Evolutionary conservation across 2,329 filamentous ascomycete genomes (phyloP).

Genomic region (Pseudogymnoascus sp.): DNA sequence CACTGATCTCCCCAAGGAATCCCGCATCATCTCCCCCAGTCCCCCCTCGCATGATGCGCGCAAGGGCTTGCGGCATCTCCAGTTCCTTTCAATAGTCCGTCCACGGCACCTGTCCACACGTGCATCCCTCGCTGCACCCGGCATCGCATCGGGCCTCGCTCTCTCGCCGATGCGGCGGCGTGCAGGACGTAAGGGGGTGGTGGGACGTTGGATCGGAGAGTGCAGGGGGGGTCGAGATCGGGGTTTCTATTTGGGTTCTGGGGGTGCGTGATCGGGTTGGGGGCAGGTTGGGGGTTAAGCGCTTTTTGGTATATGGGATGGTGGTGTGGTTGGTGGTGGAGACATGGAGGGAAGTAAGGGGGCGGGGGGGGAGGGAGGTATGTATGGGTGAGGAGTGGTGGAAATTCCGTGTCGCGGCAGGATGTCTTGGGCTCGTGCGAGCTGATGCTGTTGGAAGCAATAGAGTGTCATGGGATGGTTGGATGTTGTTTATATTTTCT

Average conservation of each 20-base stretch:
- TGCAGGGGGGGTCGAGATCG: slow-evolving; percentile 3
- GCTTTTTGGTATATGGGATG: background rate
- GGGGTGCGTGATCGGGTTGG: background rate
- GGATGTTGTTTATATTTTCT: background rate
- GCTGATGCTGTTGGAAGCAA: background rate
- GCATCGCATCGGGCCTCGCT: background rate
- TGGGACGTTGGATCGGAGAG: slow-evolving; percentile 1
- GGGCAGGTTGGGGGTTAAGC: background rate
- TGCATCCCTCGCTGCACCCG: background rate
- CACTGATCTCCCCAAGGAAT: background rate
- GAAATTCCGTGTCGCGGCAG: background rate
- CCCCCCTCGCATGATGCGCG: background rate
- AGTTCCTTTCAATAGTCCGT: background rate
- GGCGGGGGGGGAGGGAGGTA: background rate
- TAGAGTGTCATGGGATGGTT: background rate
- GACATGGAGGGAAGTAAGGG: background rate
- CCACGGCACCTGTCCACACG: background rate
- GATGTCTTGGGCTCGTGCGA: background rate
- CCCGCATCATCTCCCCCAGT: background rate
- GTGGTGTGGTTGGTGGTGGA: background rate
- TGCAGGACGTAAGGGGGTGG: background rate
- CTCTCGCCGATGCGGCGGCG: background rate
- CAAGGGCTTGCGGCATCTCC: background rate
- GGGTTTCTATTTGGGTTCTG: background rate
- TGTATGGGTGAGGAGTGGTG: background rate